These are phyloP conservation scores for Hygrocybe coccinea DNA, from an alignment of 768 basidiomycete genomes.

Conservation along the genomic window DNA sequence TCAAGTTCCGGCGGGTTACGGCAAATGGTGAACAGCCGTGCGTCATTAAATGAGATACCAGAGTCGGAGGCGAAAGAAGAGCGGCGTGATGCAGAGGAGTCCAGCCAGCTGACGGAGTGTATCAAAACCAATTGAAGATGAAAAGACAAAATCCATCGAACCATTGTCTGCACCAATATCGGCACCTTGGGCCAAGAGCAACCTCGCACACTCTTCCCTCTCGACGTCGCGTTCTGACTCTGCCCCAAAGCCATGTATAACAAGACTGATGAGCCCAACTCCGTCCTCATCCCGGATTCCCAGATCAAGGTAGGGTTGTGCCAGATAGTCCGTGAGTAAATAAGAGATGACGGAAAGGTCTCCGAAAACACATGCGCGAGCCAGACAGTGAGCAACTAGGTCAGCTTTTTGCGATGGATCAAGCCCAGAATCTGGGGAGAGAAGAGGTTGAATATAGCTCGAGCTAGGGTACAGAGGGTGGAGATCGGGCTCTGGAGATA, in stretches of 20 bases:
- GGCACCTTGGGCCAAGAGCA: slow-evolving; percentile 75
- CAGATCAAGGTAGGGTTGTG: slow-evolving; percentile 65
- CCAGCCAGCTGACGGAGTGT: slow-evolving; percentile 71
- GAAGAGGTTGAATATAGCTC: slow-evolving; percentile 53
- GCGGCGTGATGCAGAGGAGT: slow-evolving; percentile 91
- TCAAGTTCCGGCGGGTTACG: slow-evolving; percentile 71
- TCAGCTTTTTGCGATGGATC: slow-evolving; percentile 60
- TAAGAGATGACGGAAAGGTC: slow-evolving; percentile 69
- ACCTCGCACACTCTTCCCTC: slow-evolving; percentile 82
- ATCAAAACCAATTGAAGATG: slow-evolving; percentile 2
- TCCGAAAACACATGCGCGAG: slow-evolving; percentile 73
- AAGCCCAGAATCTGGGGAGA: slow-evolving; percentile 65
- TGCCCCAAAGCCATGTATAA: slow-evolving; percentile 77
- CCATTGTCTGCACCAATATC: slow-evolving; percentile 64
- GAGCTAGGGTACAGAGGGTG: slow-evolving; percentile 73
- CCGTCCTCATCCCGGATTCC: slow-evolving; percentile 79
- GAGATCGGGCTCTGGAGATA: slow-evolving; percentile 73
- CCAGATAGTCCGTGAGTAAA: slow-evolving; percentile 62
- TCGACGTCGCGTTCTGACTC: slow-evolving; percentile 83
- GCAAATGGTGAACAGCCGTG: slow-evolving; percentile 84
- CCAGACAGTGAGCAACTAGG: slow-evolving; percentile 69
- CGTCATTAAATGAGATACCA: slow-evolving; percentile 89
- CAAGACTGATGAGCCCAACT: slow-evolving; percentile 67
- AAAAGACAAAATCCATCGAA: slow-evolving; percentile 28
- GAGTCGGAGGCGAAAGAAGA: slow-evolving; percentile 79